A percentile compares a stretch with the other conserved stretches of the same genome.
These are phyloP conservation scores for Candolleomyces aberdarensis DNA, from an alignment of 768 basidiomycete species.

Conservation along the genomic window DNA sequence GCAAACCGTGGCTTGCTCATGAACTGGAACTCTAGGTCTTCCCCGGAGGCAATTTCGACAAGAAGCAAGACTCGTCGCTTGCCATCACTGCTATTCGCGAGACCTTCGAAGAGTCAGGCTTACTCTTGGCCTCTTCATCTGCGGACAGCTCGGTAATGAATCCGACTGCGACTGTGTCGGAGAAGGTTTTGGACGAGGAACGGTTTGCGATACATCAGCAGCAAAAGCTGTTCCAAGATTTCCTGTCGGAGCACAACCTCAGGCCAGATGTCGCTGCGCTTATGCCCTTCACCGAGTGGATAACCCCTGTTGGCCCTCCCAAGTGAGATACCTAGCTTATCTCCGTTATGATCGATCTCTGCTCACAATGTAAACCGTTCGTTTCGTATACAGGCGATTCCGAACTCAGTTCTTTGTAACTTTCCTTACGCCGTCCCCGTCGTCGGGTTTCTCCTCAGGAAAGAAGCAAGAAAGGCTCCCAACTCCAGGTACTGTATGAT, in stretches of 20 bases:
- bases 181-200: constrained; percentile 46
- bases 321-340: constrained; percentile 32
- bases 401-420: constrained; percentile 65
- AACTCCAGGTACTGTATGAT: constrained; percentile 41
- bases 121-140: constrained; percentile 51
- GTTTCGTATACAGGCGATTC: constrained; percentile 51
- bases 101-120: constrained; percentile 74
- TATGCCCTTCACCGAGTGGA: constrained; percentile 73
- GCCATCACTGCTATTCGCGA: constrained; percentile 68
- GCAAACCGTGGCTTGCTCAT: neutral
- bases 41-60: constrained; percentile 70
- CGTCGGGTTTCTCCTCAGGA: constrained; percentile 51
- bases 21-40: constrained; percentile 52
- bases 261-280: constrained; percentile 43
- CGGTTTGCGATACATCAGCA: constrained; percentile 56
- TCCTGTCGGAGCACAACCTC: constrained; percentile 46
- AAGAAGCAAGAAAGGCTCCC: constrained; percentile 56
- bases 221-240: constrained; percentile 46
- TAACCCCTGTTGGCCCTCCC: constrained; percentile 56
- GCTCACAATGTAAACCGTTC: neutral
- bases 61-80: constrained; percentile 54
- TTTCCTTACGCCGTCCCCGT: constrained; percentile 47
- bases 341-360: neutral
- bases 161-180: constrained; percentile 21
- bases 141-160: constrained; percentile 5